phyloP scores from a whole-genome alignment of 805 yeast species.

The Lipomyces oligophaga region DNA sequence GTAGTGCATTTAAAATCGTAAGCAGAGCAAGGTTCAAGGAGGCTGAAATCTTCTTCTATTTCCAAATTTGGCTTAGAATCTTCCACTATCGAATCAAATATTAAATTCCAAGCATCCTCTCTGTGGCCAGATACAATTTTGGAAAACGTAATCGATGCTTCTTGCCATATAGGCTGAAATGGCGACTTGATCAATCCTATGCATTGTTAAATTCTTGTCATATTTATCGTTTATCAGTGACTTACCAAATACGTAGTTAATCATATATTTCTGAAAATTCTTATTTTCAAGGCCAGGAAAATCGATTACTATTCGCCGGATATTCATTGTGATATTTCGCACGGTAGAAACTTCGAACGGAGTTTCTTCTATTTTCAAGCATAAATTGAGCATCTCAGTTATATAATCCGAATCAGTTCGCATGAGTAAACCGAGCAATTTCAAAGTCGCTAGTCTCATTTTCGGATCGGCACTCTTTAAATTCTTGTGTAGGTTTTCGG shows the following conservation, averaged over 20 bases:
- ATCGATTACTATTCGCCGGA: slow-evolving; percentile 43
- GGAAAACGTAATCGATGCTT: slow-evolving; percentile 59
- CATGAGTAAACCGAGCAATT: slow-evolving; percentile 36
- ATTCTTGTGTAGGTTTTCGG: slow-evolving; percentile 37
- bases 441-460: slow-evolving; percentile 11
- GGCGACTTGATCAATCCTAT: slow-evolving; percentile 69
- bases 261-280: slow-evolving; percentile 1
- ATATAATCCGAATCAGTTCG: slow-evolving; percentile 30
- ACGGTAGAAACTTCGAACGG: slow-evolving; percentile 67
- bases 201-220: slow-evolving; percentile 38
- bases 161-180: slow-evolving; percentile 85
- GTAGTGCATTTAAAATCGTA: slow-evolving; percentile 14
- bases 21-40: too few relatives aligned
- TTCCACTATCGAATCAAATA: slow-evolving; percentile 8
- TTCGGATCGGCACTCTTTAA: slow-evolving; percentile 2
- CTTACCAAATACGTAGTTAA: slow-evolving; percentile 17
- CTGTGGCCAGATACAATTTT: slow-evolving; percentile 39
- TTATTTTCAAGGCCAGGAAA: slow-evolving; percentile 12
- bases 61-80: neutral
- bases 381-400: slow-evolving; percentile 47
- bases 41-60: too few relatives aligned
- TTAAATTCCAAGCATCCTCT: slow-evolving; percentile 15
- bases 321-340: slow-evolving; percentile 68
- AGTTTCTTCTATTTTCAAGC: slow-evolving; percentile 61
- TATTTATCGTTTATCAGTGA: neutral